phyloP scores from a whole-genome alignment of 2,329 filamentous ascomycete species.

The Cadophora sp. region DNA sequence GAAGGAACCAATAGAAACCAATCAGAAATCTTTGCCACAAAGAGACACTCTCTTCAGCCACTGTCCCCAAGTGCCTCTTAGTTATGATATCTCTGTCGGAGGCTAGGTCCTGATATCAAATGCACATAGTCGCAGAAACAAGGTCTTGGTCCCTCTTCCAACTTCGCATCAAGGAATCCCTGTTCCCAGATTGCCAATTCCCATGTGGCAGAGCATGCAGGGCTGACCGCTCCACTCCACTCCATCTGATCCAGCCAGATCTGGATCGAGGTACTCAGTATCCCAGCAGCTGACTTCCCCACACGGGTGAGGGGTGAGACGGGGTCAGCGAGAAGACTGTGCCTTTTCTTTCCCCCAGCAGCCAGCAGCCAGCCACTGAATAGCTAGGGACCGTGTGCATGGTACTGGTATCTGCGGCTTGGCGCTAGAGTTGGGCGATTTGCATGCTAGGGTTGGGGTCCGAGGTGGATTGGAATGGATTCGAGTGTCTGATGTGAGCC shows the following conservation, averaged over 20 bases:
- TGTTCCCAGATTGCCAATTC: not conserved
- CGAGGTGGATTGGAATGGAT: not conserved
- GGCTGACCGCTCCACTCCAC: not conserved
- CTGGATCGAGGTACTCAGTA: not conserved
- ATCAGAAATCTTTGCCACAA: not conserved
- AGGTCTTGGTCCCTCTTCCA: not conserved
- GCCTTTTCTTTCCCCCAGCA: not conserved
- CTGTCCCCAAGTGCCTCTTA: not conserved
- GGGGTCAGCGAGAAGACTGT: conserved; percentile 4
- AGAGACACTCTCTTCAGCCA: not conserved
- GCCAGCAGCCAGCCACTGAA: not conserved
- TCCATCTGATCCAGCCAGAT: not conserved
- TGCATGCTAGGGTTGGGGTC: not conserved
- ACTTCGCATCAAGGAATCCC: not conserved
- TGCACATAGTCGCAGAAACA: not conserved
- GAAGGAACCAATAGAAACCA: not conserved
- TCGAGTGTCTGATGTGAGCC: not conserved
- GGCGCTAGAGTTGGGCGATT: not conserved
- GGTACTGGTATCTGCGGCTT: not conserved
- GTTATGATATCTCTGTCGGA: not conserved
- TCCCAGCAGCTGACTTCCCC: not conserved
- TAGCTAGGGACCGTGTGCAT: not conserved
- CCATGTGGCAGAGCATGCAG: conserved; percentile 11
- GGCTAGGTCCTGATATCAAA: not conserved
- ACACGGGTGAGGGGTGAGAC: not conserved